phyloP scores from a whole-genome alignment of 768 basidiomycete species.

The Flagelloscypha sp. region DNA sequence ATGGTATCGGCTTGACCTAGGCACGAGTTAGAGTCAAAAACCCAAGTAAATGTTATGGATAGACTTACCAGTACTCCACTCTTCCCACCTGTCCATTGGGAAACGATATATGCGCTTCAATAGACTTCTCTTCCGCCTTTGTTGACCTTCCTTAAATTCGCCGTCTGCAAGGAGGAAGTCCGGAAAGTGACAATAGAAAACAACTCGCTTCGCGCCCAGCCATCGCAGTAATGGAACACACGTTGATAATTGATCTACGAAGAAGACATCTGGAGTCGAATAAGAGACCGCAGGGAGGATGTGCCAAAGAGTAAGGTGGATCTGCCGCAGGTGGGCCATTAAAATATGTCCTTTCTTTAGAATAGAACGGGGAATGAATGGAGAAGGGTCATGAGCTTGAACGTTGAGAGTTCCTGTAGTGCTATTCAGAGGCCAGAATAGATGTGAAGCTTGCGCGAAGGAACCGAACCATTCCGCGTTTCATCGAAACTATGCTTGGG shows the following conservation, averaged over 20 bases:
- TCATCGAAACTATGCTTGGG: conserved; percentile 86
- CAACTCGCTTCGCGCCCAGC: conserved; percentile 65
- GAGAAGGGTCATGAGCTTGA: conserved; percentile 57
- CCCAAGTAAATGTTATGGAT: background rate
- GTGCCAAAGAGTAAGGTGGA: conserved; percentile 71
- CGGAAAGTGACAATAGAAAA: conserved; percentile 98
- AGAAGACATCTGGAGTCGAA: conserved; percentile 87
- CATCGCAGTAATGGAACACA: conserved; percentile 76
- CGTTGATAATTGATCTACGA: conserved; percentile 93
- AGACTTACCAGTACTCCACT: conserved; percentile 73
- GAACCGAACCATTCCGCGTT: conserved; percentile 70
- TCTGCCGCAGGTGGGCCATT: conserved; percentile 80
- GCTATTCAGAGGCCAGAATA: background rate
- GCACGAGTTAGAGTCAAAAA: conserved; percentile 1
- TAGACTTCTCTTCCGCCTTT: conserved; percentile 32
- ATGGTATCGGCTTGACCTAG: conserved; percentile 84
- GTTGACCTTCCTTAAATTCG: conserved; percentile 45
- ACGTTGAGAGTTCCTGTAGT: conserved; percentile 72
- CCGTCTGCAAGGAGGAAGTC: conserved; percentile 85
- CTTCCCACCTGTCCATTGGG: conserved; percentile 89
- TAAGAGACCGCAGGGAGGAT: conserved; percentile 43
- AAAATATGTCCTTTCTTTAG: conserved; percentile 81
- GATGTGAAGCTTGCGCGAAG: background rate
- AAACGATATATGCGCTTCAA: conserved; percentile 74
- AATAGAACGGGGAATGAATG: conserved; percentile 76